These are phyloP conservation scores for Suhomyces chickasaworum DNA, from an alignment of 1,139 yeast species.

Conservation along the genomic window DNA sequence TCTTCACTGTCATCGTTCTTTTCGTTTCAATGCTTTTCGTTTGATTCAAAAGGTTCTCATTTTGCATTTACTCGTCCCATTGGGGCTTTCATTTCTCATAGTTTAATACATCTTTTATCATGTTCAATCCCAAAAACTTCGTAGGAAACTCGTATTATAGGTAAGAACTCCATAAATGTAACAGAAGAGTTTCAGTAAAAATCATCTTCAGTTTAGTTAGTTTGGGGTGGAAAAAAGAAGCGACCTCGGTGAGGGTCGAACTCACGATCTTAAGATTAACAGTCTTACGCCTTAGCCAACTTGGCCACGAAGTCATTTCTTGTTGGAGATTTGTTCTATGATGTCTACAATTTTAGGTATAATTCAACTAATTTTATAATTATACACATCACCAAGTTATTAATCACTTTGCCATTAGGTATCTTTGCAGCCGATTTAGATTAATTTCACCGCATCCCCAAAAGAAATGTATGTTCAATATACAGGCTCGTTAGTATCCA, in stretches of 20 bases:
- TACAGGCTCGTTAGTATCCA: too few relatives aligned
- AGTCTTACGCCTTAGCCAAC: constrained; percentile 61
- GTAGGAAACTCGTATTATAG: too few relatives aligned
- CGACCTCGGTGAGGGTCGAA: constrained; percentile 51
- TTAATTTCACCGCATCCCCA: too few relatives aligned
- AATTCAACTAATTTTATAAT: too few relatives aligned
- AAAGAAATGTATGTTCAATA: too few relatives aligned
- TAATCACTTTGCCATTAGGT: too few relatives aligned
- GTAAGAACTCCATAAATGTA: too few relatives aligned
- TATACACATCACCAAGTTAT: too few relatives aligned
- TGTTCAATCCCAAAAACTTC: background rate
- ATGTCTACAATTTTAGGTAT: too few relatives aligned
- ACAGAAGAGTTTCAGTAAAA: too few relatives aligned
- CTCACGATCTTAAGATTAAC: constrained; percentile 52
- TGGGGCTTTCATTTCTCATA: constrained; percentile 6
- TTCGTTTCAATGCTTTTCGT: constrained; percentile 12
- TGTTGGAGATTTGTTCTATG: background rate
- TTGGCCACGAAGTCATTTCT: constrained; percentile 53
- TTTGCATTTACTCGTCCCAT: constrained; percentile 1
- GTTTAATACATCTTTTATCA: background rate
- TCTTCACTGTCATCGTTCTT: constrained; percentile 12
- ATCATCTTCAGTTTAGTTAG: too few relatives aligned
- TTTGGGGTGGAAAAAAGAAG: constrained; percentile 11
- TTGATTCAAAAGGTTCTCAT: background rate
- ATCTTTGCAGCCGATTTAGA: too few relatives aligned